phyloP scores from a whole-genome alignment of 148 eudicot species.

The Rhododendron vialii region DNA sequence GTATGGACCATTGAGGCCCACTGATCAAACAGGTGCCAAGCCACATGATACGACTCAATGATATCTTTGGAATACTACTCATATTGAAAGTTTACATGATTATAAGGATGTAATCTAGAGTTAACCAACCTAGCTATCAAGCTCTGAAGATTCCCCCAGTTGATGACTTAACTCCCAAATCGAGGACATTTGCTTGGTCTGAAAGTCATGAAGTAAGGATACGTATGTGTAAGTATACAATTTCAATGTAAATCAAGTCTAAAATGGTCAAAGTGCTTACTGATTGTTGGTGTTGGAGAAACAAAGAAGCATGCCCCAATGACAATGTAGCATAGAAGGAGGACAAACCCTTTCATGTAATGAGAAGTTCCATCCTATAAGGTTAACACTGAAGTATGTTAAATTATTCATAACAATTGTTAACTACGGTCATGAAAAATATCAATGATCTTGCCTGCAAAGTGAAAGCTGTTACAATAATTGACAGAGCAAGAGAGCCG shows the following conservation, averaged over 20 bases:
- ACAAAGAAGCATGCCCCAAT: slow-evolving; percentile 70
- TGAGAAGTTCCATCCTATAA: slow-evolving; percentile 19
- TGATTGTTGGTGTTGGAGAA: slow-evolving; percentile 32
- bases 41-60: not conserved
- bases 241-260: not conserved
- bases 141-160: slow-evolving; percentile 10
- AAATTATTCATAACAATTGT: not conserved
- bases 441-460: slow-evolving; percentile 48
- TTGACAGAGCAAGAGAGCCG: slow-evolving; percentile 56
- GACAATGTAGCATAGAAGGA: slow-evolving; percentile 11
- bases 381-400: not conserved
- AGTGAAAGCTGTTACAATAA: slow-evolving; percentile 61
- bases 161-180: slow-evolving; percentile 16
- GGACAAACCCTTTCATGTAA: slow-evolving; percentile 13
- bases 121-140: slow-evolving; percentile 13
- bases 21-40: not conserved
- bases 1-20: not conserved
- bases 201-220: not conserved
- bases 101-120: not conserved
- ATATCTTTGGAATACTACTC: not conserved
- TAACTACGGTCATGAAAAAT: not conserved
- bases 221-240: not conserved
- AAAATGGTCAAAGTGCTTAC: not conserved
- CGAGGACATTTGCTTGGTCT: slow-evolving; percentile 2
- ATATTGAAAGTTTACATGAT: not conserved